These are phyloP conservation scores for Glaciozyma antarctica DNA, from an alignment of 768 basidiomycete genomes.

Conservation along the genomic window DNA sequence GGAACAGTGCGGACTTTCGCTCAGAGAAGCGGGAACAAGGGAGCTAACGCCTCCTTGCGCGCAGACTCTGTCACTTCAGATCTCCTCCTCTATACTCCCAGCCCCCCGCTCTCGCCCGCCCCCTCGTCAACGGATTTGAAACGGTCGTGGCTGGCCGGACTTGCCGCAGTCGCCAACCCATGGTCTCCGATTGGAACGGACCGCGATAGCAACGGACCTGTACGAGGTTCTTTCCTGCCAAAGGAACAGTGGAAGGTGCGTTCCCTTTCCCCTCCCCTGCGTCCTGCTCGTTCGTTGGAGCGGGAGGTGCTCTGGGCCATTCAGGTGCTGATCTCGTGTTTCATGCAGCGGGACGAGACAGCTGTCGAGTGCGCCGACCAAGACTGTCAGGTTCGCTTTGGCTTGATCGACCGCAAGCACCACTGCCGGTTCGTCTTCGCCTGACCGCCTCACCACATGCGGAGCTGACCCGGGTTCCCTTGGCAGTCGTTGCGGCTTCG, in stretches of 20 bases:
- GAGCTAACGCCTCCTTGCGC: not conserved
- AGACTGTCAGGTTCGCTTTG: slow-evolving; percentile 24
- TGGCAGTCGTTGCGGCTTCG: slow-evolving; percentile 24
- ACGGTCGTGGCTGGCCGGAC: not conserved
- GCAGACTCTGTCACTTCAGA: not conserved
- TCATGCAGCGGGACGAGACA: slow-evolving; percentile 17
- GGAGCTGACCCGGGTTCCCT: no score
- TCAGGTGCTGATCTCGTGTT: no score
- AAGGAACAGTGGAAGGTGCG: slow-evolving; percentile 3
- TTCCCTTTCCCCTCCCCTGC: no score
- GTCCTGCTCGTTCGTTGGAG: not conserved
- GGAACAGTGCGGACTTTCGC: not conserved
- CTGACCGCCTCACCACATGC: not conserved
- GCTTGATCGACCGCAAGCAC: slow-evolving; percentile 24
- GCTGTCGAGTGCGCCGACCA: slow-evolving; percentile 20
- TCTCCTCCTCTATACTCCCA: not conserved
- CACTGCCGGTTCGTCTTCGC: slow-evolving; percentile 24
- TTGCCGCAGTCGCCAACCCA: not conserved
- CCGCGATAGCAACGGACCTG: not conserved
- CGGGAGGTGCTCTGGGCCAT: not conserved
- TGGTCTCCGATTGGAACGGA: not conserved
- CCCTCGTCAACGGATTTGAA: not conserved
- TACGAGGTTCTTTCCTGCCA: not conserved
- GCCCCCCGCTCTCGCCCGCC: not conserved
- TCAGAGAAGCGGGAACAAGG: no score